phyloP scores from a whole-genome alignment of 2,329 filamentous ascomycete species.

The Aspergillus latus region DNA sequence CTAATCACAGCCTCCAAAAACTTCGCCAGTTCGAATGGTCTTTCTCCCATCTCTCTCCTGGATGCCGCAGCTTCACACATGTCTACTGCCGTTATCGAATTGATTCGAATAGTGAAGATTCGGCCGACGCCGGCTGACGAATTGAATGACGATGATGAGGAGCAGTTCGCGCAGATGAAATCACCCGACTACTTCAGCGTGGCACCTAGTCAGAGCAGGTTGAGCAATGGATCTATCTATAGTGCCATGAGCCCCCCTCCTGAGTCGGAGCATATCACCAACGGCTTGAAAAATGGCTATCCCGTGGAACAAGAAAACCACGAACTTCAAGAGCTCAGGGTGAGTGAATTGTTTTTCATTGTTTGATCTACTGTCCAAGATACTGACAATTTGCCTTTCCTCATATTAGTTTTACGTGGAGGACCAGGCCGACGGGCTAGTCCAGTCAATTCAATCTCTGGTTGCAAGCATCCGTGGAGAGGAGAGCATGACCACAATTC shows the following conservation, averaged over 20 bases:
- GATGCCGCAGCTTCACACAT: constrained; percentile 93
- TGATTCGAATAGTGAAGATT: constrained; percentile 82
- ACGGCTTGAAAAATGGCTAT: constrained; percentile 42
- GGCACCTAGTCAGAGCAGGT: constrained; percentile 49
- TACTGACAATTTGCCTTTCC: constrained; percentile 5
- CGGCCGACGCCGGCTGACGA: constrained; percentile 71
- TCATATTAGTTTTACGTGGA: constrained; percentile 68
- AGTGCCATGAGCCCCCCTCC: constrained; percentile 69
- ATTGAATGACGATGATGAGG: constrained; percentile 74
- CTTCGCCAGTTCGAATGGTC: constrained; percentile 75
- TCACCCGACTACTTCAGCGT: constrained; percentile 67
- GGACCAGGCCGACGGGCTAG: constrained; percentile 75
- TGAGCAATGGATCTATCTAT: constrained; percentile 72
- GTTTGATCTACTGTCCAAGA: neutral
- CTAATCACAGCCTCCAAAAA: constrained; percentile 94
- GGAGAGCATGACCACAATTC: constrained; percentile 63
- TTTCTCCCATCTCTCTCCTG: constrained; percentile 88
- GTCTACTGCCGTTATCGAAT: constrained; percentile 79
- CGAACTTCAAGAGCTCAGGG: constrained; percentile 62
- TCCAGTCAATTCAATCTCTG: constrained; percentile 78
- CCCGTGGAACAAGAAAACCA: constrained; percentile 45
- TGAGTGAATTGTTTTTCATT: constrained; percentile 31
- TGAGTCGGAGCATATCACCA: constrained; percentile 32
- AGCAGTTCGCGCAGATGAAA: constrained; percentile 62
- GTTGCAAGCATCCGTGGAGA: constrained; percentile 70